Evolutionary conservation across 495 filamentous ascomycete genomes (phyloP).

Genomic region (Penicillium lagena): DNA sequence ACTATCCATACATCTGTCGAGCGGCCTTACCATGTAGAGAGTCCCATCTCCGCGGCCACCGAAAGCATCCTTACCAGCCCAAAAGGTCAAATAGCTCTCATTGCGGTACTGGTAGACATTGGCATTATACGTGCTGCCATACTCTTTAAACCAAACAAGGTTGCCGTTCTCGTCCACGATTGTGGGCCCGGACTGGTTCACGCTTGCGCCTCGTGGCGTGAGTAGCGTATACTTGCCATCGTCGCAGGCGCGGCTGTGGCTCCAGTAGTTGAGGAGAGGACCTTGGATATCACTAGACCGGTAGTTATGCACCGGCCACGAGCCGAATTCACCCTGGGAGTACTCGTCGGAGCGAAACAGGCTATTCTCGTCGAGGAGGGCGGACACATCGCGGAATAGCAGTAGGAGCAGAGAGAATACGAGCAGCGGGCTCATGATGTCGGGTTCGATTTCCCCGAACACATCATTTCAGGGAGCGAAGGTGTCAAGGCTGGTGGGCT

Average conservation of each 20-base stretch:
- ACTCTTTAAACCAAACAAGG: conserved; percentile 34
- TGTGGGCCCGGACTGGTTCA: conserved; percentile 31
- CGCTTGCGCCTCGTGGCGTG: conserved; percentile 33
- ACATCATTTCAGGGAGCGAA: too few relatives aligned
- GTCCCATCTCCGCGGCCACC: conserved; percentile 40
- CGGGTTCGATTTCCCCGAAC: too few relatives aligned
- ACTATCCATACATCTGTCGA: too few relatives aligned
- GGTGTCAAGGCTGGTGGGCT: too few relatives aligned
- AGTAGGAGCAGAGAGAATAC: too few relatives aligned
- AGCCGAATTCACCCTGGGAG: conserved; percentile 27
- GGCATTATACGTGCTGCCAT: conserved; percentile 32
- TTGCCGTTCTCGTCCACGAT: conserved; percentile 38
- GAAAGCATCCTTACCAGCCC: conserved; percentile 42
- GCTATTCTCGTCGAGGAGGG: background rate
- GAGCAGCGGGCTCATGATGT: too few relatives aligned
- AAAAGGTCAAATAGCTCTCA: conserved; percentile 43
- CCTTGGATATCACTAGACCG: conserved; percentile 27
- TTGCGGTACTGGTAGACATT: conserved; percentile 35
- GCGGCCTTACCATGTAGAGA: conserved; percentile 40
- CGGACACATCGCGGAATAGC: too few relatives aligned
- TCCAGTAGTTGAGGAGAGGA: conserved; percentile 30
- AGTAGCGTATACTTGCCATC: conserved; percentile 35
- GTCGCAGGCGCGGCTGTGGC: conserved; percentile 21
- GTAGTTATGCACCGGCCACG: conserved; percentile 34
- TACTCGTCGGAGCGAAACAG: conserved; percentile 15